phyloP scores from a whole-genome alignment of 805 yeast genomes.

The Hanseniaspora pseudoguilliermondii region DNA sequence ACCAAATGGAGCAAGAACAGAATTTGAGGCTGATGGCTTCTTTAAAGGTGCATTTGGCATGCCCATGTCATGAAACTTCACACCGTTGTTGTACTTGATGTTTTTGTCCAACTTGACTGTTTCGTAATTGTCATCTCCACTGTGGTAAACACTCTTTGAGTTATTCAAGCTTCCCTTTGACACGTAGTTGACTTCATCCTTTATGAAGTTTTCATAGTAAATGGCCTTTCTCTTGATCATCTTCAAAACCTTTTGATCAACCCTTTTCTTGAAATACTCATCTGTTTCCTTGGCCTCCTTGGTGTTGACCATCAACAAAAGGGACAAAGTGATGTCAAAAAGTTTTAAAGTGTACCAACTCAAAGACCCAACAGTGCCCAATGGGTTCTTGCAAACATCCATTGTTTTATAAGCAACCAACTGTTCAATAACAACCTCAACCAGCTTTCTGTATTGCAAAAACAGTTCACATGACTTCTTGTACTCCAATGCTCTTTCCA shows the following conservation, averaged over 20 bases:
- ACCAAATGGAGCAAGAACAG: constrained; percentile 5
- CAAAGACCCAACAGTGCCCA: constrained; percentile 47
- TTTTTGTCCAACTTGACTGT: constrained; percentile 5
- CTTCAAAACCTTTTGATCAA: constrained; percentile 22
- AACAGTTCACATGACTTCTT: constrained; percentile 71
- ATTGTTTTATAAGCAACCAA: constrained; percentile 38
- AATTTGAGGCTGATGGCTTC: background rate
- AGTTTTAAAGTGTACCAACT: constrained; percentile 44
- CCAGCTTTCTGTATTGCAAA: constrained; percentile 34
- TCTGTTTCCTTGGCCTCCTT: constrained; percentile 27
- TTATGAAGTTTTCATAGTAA: constrained; percentile 21
- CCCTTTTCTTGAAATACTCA: constrained; percentile 16
- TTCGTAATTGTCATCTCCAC: constrained; percentile 12
- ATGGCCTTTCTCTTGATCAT: constrained; percentile 21
- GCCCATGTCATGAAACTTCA: background rate
- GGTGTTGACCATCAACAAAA: constrained; percentile 37
- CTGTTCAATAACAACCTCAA: constrained; percentile 42
- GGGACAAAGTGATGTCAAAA: constrained; percentile 46
- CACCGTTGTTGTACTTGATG: constrained; percentile 1
- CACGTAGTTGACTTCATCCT: background rate
- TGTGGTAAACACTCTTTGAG: constrained; percentile 3
- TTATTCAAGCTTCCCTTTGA: background rate
- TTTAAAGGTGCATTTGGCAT: background rate
- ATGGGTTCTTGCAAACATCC: constrained; percentile 32
- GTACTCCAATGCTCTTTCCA: constrained; percentile 68